Evolutionary conservation across 768 basidiomycete genomes (phyloP).

Genomic region (Tylopilus cervinicoccineus): DNA sequence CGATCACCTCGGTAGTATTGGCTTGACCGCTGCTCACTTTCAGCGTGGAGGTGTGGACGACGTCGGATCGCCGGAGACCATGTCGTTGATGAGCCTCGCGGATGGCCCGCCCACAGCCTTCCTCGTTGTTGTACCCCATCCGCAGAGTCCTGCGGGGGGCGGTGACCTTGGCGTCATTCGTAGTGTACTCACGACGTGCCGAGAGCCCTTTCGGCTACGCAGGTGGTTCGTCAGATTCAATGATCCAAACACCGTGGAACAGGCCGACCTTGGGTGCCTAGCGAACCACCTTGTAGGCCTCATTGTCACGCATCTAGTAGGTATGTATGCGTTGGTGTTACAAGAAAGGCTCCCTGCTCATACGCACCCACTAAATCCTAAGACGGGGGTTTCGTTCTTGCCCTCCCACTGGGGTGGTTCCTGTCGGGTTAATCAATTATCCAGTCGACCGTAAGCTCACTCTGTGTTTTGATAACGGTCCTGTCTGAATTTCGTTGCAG

Average conservation of each 20-base stretch:
- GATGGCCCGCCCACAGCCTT: constrained; percentile 59
- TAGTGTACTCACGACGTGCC: constrained; percentile 8
- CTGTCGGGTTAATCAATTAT: background rate
- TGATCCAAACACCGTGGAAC: background rate
- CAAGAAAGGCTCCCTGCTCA: background rate
- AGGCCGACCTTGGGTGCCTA: constrained; percentile 8
- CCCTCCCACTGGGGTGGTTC: background rate
- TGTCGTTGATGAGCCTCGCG: constrained; percentile 45
- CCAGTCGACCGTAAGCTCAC: background rate
- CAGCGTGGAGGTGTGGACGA: constrained; percentile 73
- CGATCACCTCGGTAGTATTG: constrained; percentile 48
- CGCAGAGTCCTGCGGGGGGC: constrained; percentile 1
- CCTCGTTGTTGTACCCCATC: constrained; percentile 46
- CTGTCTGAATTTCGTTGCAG: too few species aligned
- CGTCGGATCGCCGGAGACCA: constrained; percentile 38
- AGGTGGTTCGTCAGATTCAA: background rate
- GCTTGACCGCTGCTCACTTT: constrained; percentile 45
- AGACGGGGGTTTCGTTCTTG: constrained; percentile 7
- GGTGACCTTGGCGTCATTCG: background rate
- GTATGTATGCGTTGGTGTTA: background rate
- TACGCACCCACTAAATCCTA: constrained; percentile 12
- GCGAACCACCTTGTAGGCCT: constrained; percentile 3
- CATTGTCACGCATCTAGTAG: constrained; percentile 6
- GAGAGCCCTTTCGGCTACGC: constrained; percentile 3
- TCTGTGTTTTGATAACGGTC: constrained; percentile 3